phyloP scores from a whole-genome alignment of 2,329 filamentous ascomycete genomes.

The Diaporthe longicolla region DNA sequence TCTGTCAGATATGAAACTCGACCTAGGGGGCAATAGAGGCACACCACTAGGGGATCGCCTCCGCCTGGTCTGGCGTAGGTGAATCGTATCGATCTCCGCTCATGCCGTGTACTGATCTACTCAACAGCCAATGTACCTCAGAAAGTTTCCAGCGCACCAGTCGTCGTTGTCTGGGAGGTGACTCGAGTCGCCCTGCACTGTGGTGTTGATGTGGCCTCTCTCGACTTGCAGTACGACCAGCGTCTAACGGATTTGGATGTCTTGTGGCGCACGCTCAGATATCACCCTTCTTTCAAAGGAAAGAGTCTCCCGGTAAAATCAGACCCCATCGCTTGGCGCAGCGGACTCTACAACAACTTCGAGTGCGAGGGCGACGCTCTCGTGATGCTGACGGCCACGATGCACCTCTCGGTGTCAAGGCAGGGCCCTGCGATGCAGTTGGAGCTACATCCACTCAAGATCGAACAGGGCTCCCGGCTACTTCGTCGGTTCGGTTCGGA shows the following conservation, averaged over 20 bases:
- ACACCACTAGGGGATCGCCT: slow-evolving; percentile 8
- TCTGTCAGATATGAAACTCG: neutral
- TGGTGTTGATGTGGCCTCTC: slow-evolving; percentile 55
- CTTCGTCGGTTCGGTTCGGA: slow-evolving; percentile 71
- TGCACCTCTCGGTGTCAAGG: slow-evolving; percentile 36
- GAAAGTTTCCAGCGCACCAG: slow-evolving; percentile 59
- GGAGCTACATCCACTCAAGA: slow-evolving; percentile 61
- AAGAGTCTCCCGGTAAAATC: slow-evolving; percentile 65
- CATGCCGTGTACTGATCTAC: neutral
- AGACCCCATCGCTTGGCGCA: slow-evolving; percentile 60
- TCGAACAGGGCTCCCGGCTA: slow-evolving; percentile 66
- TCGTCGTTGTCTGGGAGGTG: slow-evolving; percentile 68
- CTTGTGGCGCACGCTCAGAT: slow-evolving; percentile 52
- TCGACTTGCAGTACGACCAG: slow-evolving; percentile 55
- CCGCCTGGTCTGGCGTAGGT: slow-evolving; percentile 38
- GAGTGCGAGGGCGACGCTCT: slow-evolving; percentile 27
- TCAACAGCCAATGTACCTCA: slow-evolving; percentile 47
- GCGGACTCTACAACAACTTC: slow-evolving; percentile 50
- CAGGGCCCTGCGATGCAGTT: slow-evolving; percentile 61
- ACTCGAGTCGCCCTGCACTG: slow-evolving; percentile 64
- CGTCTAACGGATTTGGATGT: slow-evolving; percentile 59
- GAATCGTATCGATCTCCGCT: neutral
- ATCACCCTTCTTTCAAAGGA: slow-evolving; percentile 53
- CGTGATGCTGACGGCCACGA: slow-evolving; percentile 38
- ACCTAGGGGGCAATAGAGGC: neutral